These are phyloP conservation scores for Ogataea methylovora DNA, from an alignment of 805 yeast species.

Conservation along the genomic window DNA sequence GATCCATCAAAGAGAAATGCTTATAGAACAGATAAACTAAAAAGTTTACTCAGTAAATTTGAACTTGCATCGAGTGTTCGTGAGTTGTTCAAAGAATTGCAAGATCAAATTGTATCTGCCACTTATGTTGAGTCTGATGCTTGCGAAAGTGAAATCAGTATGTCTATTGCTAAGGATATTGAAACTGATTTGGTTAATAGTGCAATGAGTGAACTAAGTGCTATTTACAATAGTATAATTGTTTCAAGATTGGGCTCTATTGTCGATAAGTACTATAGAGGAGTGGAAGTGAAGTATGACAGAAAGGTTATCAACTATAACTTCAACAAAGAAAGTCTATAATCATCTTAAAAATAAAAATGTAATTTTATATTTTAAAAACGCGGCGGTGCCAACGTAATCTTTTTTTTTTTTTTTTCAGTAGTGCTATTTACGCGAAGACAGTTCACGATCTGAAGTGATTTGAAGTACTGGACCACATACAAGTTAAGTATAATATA, in stretches of 20 bases:
- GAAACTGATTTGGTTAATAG: slow-evolving; percentile 50
- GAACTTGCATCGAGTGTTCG: slow-evolving; percentile 50
- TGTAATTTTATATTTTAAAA: no score
- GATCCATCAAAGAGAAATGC: slow-evolving; percentile 56
- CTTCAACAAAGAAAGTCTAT: slow-evolving; percentile 19
- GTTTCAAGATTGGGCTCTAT: slow-evolving; percentile 48
- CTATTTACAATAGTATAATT: slow-evolving; percentile 44
- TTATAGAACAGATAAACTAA: slow-evolving; percentile 51
- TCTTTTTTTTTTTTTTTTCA: no score
- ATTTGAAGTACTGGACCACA: no score
- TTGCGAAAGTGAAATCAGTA: slow-evolving; percentile 21
- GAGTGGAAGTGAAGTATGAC: slow-evolving; percentile 20
- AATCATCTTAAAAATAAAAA: no score
- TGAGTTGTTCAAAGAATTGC: slow-evolving; percentile 48
- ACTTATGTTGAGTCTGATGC: slow-evolving; percentile 8
- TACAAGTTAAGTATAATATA: no score
- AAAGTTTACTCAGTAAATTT: slow-evolving; percentile 47
- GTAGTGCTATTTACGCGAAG: no score
- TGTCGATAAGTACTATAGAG: slow-evolving; percentile 46
- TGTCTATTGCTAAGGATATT: slow-evolving; percentile 25
- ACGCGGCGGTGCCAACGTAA: no score
- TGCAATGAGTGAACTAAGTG: slow-evolving; percentile 67
- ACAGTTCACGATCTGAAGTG: no score
- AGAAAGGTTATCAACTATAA: slow-evolving; percentile 22
- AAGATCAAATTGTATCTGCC: slow-evolving; percentile 36